Percentiles rank a stretch among this genome's conserved stretches.
Conservation (phyloP, 257 asterid species). For the Przewalskia tangutica region DNA sequence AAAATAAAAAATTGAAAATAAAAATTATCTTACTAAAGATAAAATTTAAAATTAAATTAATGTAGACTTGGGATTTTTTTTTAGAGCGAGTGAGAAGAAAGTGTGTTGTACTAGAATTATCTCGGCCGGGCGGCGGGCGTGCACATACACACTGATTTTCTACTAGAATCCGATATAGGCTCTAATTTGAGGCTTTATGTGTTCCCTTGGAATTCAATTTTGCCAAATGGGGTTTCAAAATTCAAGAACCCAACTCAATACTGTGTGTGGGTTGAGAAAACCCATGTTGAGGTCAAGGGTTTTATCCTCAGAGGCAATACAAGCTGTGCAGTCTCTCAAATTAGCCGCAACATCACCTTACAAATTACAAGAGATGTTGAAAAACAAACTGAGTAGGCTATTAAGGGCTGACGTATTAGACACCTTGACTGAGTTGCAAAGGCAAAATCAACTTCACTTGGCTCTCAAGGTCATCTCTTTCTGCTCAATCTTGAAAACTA, state of each 20-base stretch:
- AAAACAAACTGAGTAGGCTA: slow-evolving; percentile 44
- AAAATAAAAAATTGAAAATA: no score
- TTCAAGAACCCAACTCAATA: not conserved
- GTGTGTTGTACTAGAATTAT: no score
- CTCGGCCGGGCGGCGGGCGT: no score
- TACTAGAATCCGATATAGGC: no score
- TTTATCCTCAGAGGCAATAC: slow-evolving; percentile 62
- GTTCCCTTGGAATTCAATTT: slow-evolving; percentile 18
- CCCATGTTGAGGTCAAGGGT: slow-evolving; percentile 64
- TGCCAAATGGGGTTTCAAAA: slow-evolving; percentile 10
- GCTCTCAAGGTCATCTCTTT: slow-evolving; percentile 30
- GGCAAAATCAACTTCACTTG: slow-evolving; percentile 57
- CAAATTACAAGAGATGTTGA: slow-evolving; percentile 35
- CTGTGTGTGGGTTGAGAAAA: slow-evolving; percentile 43
- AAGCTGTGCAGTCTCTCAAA: slow-evolving; percentile 64
- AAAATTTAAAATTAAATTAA: no score
- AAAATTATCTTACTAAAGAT: no score
- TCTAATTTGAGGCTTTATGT: slow-evolving; percentile 6
- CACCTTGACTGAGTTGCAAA: slow-evolving; percentile 49
- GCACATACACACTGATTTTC: no score
- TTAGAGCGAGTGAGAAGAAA: no score
- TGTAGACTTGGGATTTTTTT: no score
- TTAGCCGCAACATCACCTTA: slow-evolving; percentile 50
- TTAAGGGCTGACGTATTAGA: slow-evolving; percentile 61
- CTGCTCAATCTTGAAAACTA: no score